phyloP scores from a whole-genome alignment of 176 grass and related monocot species.

The Secale cereale region DNA sequence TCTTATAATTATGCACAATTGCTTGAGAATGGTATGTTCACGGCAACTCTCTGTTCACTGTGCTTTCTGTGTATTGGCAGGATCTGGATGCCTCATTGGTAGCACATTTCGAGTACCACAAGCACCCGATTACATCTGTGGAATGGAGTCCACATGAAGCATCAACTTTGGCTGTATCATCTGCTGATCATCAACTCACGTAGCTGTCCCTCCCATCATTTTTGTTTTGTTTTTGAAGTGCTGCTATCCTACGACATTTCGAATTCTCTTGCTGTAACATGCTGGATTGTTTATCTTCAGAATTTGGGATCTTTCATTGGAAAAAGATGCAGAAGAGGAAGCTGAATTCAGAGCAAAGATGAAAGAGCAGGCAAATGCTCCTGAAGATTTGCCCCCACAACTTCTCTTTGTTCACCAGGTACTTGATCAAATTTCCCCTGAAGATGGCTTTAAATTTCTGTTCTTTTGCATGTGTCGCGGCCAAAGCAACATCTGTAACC shows the following conservation, averaged over 20 bases:
- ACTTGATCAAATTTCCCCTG: neutral
- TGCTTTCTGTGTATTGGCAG: conserved; percentile 25
- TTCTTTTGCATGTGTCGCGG: neutral
- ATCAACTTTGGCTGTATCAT: conserved; percentile 82
- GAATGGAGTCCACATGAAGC: conserved; percentile 94
- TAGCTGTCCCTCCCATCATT: conserved; percentile 10
- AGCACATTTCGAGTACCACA: conserved; percentile 86
- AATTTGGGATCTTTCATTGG: conserved; percentile 88
- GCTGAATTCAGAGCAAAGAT: conserved; percentile 80
- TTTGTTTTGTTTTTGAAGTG: neutral
- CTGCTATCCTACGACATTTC: neutral
- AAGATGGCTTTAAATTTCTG: neutral
- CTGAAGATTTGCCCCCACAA: conserved; percentile 86
- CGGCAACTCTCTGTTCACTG: neutral
- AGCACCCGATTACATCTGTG: conserved; percentile 82
- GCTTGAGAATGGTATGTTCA: neutral
- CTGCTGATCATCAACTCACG: conserved; percentile 86
- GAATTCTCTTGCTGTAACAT: neutral
- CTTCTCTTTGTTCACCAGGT: conserved; percentile 83
- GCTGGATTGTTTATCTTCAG: conserved; percentile 28
- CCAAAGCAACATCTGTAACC: neutral
- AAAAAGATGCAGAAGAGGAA: conserved; percentile 91
- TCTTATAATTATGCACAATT: neutral
- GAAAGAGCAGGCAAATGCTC: conserved; percentile 76
- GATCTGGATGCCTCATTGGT: conserved; percentile 49